These are phyloP conservation scores for Irpex sp. DNA, from an alignment of 1,284 basidiomycete genomes.

Conservation along the genomic window DNA sequence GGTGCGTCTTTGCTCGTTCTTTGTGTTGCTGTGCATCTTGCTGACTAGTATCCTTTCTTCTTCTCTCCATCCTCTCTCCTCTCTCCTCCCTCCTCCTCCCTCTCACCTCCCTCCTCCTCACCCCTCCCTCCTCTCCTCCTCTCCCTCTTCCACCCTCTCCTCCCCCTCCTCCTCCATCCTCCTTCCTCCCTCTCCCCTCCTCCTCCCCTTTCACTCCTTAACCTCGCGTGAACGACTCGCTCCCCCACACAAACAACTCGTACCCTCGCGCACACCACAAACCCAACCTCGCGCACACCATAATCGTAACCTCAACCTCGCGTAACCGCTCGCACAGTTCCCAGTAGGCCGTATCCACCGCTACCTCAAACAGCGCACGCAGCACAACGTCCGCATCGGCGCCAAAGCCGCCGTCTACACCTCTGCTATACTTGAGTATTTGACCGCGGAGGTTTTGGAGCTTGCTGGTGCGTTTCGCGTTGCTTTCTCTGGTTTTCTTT, in stretches of 20 bases:
- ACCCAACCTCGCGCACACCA: no score
- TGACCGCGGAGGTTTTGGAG: constrained; percentile 88
- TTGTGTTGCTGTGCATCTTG: not conserved
- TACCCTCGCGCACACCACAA: no score
- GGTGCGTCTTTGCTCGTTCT: constrained; percentile 38
- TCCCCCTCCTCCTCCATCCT: constrained; percentile 12
- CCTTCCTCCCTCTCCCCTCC: no score
- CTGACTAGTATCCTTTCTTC: no score
- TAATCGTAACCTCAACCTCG: no score
- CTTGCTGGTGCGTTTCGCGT: constrained; percentile 70
- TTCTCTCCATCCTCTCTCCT: no score
- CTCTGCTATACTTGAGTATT: constrained; percentile 87
- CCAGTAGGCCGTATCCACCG: constrained; percentile 93
- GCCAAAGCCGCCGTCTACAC: constrained; percentile 92
- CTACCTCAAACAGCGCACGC: constrained; percentile 89
- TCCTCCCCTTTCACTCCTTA: no score
- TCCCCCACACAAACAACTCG: no score
- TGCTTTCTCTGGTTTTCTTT: no score
- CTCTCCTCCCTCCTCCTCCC: no score
- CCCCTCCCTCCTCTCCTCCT: constrained; percentile 16
- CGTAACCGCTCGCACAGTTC: no score
- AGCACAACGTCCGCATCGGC: constrained; percentile 90
- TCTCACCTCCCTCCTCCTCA: not conserved
- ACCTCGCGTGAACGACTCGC: no score
- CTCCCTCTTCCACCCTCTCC: not conserved